phyloP scores from a whole-genome alignment of 192 early-diverging fungal genomes.

The Backusella macrospora region DNA sequence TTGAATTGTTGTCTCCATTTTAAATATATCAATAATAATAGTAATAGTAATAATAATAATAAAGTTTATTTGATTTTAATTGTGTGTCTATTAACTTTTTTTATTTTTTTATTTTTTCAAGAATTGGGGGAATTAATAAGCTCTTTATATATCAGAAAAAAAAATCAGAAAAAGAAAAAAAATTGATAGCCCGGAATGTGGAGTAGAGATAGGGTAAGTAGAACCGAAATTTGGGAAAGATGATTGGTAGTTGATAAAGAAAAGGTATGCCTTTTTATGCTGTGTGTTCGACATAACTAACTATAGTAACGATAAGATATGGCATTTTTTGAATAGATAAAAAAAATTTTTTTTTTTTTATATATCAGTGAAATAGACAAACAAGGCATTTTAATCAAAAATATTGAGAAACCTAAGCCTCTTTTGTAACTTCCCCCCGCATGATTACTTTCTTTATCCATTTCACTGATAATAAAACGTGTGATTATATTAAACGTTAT shows the following conservation, averaged over 20 bases:
- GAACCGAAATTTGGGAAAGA: neutral
- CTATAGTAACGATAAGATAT: constrained; percentile 6
- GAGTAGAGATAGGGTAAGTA: neutral
- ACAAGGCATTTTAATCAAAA: too few relatives aligned
- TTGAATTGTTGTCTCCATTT: neutral
- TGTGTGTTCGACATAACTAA: neutral
- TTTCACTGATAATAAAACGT: constrained; percentile 6
- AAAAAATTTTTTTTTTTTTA: neutral
- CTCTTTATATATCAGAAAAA: neutral
- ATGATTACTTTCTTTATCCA: neutral
- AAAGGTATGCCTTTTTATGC: neutral
- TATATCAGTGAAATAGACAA: neutral
- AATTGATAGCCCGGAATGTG: constrained; percentile 9
- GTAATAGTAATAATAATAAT: too few relatives aligned
- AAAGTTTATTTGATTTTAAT: neutral
- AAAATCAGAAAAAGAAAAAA: constrained; percentile 1
- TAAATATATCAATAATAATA: too few relatives aligned
- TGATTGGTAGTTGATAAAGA: constrained; percentile 14
- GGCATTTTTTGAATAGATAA: neutral
- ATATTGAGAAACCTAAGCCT: too few relatives aligned
- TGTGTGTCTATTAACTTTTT: neutral
- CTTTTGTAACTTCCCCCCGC: too few relatives aligned
- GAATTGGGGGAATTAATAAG: neutral
- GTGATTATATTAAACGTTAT: constrained; percentile 4
- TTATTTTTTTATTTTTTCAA: neutral